These are phyloP conservation scores for Cucurbita argyrosperma DNA, from an alignment of 306 rosid species.

Conservation along the genomic window DNA sequence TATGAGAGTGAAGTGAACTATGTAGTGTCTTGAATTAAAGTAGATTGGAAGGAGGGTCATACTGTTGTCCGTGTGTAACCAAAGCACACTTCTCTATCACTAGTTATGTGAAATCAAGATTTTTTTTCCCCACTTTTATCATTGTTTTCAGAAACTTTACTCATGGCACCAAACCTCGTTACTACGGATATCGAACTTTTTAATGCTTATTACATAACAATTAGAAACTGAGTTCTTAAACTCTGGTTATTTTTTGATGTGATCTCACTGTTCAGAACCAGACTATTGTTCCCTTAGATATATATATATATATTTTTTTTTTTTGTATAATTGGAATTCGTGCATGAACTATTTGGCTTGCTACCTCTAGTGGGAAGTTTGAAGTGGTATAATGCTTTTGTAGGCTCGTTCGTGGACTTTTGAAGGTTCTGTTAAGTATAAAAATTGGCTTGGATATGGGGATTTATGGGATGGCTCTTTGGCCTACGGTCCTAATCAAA, in stretches of 20 bases:
- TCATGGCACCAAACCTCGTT: neutral
- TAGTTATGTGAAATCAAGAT: neutral
- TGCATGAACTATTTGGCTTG: neutral
- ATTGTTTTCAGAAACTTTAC: neutral
- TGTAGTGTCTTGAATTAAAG: neutral
- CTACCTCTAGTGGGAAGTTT: constrained; percentile 2
- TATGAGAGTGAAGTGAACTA: neutral
- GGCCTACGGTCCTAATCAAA: constrained; percentile 77
- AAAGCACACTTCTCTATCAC: neutral
- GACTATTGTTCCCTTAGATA: neutral
- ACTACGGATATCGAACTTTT: neutral
- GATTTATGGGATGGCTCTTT: constrained; percentile 91
- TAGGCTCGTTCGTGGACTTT: constrained; percentile 79
- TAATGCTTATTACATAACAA: neutral
- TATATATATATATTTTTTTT: too few relatives aligned
- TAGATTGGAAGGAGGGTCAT: neutral
- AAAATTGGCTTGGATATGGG: constrained; percentile 80
- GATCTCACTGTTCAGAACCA: neutral
- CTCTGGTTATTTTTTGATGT: neutral
- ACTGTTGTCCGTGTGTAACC: neutral
- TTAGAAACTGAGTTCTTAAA: neutral
- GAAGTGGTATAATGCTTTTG: constrained; percentile 24
- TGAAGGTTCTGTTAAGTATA: constrained; percentile 74
- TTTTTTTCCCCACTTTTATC: neutral
- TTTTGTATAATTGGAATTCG: neutral